phyloP scores from a whole-genome alignment of 106 monocot species.

The Allium cepa region DNA sequence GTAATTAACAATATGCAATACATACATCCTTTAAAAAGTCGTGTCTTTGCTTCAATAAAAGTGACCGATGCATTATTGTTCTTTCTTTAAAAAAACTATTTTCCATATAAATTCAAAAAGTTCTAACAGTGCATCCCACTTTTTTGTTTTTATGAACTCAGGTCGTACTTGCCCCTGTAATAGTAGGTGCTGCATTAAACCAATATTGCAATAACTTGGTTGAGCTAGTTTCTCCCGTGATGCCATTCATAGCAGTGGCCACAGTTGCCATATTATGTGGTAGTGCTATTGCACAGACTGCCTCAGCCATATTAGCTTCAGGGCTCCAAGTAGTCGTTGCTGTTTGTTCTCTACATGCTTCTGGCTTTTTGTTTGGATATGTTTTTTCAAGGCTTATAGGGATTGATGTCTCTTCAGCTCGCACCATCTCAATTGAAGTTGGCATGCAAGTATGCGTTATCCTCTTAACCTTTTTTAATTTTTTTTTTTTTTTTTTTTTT shows the following conservation, averaged over 20 bases:
- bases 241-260: constrained; percentile 71
- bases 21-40: too few species aligned
- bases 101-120: too few species aligned
- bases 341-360: constrained; percentile 46
- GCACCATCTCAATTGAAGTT: constrained; percentile 84
- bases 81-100: too few species aligned
- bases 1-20: too few species aligned
- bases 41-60: too few species aligned
- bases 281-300: constrained; percentile 76
- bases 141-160: constrained; percentile 5
- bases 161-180: constrained; percentile 82
- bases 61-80: too few species aligned
- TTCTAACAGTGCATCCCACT: too few species aligned
- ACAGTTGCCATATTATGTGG: constrained; percentile 76
- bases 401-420: constrained; percentile 50
- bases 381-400: constrained; percentile 51
- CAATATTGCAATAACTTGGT: constrained; percentile 61
- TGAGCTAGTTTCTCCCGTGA: constrained; percentile 60
- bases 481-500: too few species aligned
- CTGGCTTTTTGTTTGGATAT: constrained; percentile 69
- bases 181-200: constrained; percentile 64
- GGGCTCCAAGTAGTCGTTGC: constrained; percentile 61
- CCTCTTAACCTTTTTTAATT: too few species aligned
- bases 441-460: constrained; percentile 63
- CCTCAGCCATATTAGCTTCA: constrained; percentile 56